Evolutionary conservation across 371 early-diverging fungal species (phyloP).

Genomic region (Mortierella polycephala): DNA sequence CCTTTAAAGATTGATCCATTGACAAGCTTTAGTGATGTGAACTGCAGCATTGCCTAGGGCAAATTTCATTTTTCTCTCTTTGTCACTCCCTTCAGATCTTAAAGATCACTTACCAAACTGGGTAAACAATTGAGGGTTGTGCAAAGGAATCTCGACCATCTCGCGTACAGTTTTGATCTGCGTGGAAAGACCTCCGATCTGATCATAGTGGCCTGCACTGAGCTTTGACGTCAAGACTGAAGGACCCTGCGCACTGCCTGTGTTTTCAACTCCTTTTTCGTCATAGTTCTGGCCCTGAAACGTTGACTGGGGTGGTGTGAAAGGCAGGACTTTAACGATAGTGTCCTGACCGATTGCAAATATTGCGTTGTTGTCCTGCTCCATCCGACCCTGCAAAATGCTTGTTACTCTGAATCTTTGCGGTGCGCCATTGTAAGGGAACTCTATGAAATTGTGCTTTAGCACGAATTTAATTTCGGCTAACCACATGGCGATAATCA

Average conservation of each 20-base stretch:
- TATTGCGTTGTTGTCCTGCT: constrained; percentile 36
- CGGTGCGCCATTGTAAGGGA: constrained; percentile 62
- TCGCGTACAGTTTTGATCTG: constrained; percentile 82
- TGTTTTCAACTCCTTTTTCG: constrained; percentile 12
- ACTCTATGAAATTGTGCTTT: constrained; percentile 61
- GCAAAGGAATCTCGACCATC: constrained; percentile 88
- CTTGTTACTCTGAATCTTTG: constrained; percentile 56
- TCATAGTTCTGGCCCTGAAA: constrained; percentile 14
- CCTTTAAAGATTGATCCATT: constrained; percentile 19
- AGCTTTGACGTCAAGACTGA: neutral
- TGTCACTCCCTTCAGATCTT: neutral
- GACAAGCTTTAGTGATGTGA: too few relatives aligned
- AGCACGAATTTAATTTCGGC: constrained; percentile 65
- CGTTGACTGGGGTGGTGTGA: constrained; percentile 36
- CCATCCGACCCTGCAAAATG: constrained; percentile 44
- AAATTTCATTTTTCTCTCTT: neutral
- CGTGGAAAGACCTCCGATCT: constrained; percentile 80
- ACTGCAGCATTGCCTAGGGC: too few relatives aligned
- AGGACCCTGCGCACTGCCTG: neutral
- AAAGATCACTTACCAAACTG: constrained; percentile 62
- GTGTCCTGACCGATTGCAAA: constrained; percentile 49
- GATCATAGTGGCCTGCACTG: constrained; percentile 52
- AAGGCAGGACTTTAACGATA: constrained; percentile 47
- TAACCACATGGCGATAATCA: constrained; percentile 14
- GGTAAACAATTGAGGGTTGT: constrained; percentile 77